Percentiles rank a stretch among this genome's conserved stretches.
These are phyloP conservation scores for Chaetomiaceae sp. DNA, from an alignment of 2,329 filamentous ascomycete species.

Conservation along the genomic window DNA sequence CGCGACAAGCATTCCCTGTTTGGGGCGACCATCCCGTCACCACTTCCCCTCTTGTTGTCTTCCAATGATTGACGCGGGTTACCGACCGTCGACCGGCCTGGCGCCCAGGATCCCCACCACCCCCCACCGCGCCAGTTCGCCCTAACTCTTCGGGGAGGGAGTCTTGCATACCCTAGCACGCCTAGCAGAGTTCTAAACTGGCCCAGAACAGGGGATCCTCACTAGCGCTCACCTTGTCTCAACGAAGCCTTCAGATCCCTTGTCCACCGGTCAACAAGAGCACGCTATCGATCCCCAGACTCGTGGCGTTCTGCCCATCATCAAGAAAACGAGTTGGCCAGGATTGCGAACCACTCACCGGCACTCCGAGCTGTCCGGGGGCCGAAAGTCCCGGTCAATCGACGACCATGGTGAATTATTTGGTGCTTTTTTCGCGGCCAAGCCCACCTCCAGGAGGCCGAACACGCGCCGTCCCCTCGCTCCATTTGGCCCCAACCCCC, in stretches of 20 bases:
- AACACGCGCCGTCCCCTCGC: too few species aligned
- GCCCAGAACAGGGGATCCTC: not conserved
- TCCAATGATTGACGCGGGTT: not conserved
- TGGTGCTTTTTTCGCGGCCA: too few species aligned
- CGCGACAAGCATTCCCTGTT: not conserved
- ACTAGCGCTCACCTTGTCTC: conserved; percentile 1
- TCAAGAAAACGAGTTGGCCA: not conserved
- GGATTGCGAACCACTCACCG: not conserved
- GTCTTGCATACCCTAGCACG: not conserved
- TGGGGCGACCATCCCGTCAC: too few species aligned
- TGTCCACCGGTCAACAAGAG: not conserved
- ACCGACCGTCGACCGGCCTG: not conserved
- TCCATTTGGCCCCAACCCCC: not conserved
- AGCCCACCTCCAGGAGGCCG: too few species aligned
- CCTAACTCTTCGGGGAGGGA: not conserved
- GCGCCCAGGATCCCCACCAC: not conserved
- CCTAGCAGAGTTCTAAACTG: not conserved
- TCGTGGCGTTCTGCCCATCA: not conserved
- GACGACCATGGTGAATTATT: too few species aligned
- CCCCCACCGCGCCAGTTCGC: not conserved
- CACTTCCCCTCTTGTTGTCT: not conserved
- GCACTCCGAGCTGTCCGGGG: not conserved
- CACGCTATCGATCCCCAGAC: not conserved
- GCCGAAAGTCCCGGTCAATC: not conserved
- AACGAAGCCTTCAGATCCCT: not conserved